Evolutionary conservation across 2,329 filamentous ascomycete genomes (phyloP).

Genomic region (Rutstroemia sp.): DNA sequence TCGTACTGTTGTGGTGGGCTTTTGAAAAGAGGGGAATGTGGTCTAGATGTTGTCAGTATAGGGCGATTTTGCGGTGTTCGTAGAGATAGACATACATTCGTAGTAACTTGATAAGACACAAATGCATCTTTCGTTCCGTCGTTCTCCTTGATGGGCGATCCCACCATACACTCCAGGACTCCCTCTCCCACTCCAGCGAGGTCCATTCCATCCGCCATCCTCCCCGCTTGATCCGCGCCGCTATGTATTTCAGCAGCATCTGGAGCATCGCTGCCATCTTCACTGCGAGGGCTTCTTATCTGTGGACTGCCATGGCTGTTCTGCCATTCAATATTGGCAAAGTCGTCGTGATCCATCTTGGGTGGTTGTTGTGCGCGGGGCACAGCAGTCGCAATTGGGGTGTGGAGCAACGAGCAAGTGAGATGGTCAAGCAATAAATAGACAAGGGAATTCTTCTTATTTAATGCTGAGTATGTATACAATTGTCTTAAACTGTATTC

Average conservation of each 20-base stretch:
- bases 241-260: conserved; percentile 5
- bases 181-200: conserved; percentile 61
- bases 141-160: conserved; percentile 84
- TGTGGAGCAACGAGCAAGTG: no score
- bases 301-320: conserved; percentile 42
- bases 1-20: conserved; percentile 68
- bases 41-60: conserved; percentile 49
- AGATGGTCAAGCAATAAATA: no score
- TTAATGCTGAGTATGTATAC: no score
- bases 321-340: conserved; percentile 75
- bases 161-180: conserved; percentile 74
- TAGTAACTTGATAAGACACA: conserved; percentile 90
- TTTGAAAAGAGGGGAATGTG: conserved; percentile 89
- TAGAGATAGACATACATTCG: conserved; percentile 52
- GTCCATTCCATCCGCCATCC: conserved; percentile 38
- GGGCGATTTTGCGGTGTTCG: conserved; percentile 1
- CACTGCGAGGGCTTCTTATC: conserved; percentile 35
- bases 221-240: conserved; percentile 25
- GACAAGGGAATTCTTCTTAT: no score
- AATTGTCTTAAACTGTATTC: conserved; percentile 5
- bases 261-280: conserved; percentile 25
- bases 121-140: conserved; percentile 95
- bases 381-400: no score
- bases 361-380: conserved; percentile 15
- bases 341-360: conserved; percentile 50